Conservation (phyloP, 352 stramenopile genomes). For the Pythium monospermum region DNA sequence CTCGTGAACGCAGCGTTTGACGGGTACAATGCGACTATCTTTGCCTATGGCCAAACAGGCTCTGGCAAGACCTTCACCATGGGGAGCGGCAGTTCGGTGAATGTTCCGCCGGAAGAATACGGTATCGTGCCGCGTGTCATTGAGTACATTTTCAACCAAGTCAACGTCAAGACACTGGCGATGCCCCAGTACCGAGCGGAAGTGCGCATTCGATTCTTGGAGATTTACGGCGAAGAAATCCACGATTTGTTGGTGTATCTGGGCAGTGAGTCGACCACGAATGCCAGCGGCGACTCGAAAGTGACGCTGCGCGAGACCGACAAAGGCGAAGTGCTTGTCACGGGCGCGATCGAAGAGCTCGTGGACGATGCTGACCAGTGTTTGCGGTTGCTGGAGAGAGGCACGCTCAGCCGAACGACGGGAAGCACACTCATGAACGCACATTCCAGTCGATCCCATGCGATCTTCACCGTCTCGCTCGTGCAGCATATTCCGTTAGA, state of each 20-base stretch:
- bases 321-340: conserved; percentile 75
- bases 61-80: conserved; percentile 89
- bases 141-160: conserved; percentile 78
- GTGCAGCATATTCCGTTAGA: conserved; percentile 70
- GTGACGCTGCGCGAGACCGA: conserved; percentile 84
- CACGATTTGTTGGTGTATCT: conserved; percentile 84
- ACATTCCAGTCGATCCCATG: conserved; percentile 87
- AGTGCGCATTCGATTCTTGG: conserved; percentile 85
- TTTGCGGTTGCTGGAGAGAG: conserved; percentile 75
- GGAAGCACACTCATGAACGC: conserved; percentile 92
- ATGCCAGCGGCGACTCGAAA: conserved; percentile 63
- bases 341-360: conserved; percentile 67
- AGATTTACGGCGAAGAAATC: conserved; percentile 92
- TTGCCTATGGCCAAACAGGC: conserved; percentile 86
- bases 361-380: conserved; percentile 72
- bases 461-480: conserved; percentile 89
- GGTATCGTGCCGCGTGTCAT: conserved; percentile 87
- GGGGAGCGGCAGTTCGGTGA: conserved; percentile 79
- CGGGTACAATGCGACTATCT: conserved; percentile 89
- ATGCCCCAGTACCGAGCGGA: conserved; percentile 59
- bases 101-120: conserved; percentile 75
- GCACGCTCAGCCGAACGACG: conserved; percentile 78
- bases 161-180: conserved; percentile 50
- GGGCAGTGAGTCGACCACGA: conserved; percentile 39
- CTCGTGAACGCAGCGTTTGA: conserved; percentile 81